Percentiles rank a stretch among this genome's conserved stretches.
Conservation (phyloP, 768 basidiomycete genomes). For the Tulasnella sp. region DNA sequence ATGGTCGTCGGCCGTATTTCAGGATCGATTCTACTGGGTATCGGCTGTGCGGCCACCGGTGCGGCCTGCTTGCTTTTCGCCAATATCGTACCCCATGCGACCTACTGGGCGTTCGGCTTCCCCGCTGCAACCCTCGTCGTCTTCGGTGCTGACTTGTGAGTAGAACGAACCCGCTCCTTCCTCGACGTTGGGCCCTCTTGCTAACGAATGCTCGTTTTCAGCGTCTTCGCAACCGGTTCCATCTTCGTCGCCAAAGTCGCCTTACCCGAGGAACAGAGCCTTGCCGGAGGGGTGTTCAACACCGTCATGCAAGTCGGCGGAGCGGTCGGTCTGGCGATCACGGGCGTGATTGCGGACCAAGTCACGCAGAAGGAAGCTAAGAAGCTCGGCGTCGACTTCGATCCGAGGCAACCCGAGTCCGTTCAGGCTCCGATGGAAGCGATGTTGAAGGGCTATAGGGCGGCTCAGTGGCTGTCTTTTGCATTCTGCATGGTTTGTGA, state of each 20-base stretch:
- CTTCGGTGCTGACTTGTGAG: constrained; percentile 58
- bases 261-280: constrained; percentile 57
- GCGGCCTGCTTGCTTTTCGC: constrained; percentile 56
- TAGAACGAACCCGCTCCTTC: neutral
- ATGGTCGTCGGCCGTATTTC: constrained; percentile 44
- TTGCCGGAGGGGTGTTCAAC: constrained; percentile 66
- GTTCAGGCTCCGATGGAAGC: constrained; percentile 25
- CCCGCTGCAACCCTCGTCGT: constrained; percentile 53
- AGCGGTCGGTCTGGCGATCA: constrained; percentile 56
- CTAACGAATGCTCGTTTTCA: neutral
- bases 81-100: constrained; percentile 40
- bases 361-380: constrained; percentile 30
- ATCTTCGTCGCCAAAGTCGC: constrained; percentile 62
- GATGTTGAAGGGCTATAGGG: constrained; percentile 42
- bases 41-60: constrained; percentile 49
- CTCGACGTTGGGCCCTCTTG: neutral
- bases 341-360: constrained; percentile 58
- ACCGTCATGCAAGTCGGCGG: constrained; percentile 56
- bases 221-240: constrained; percentile 56
- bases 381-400: constrained; percentile 25
- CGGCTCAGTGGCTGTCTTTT: constrained; percentile 54
- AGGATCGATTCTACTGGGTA: constrained; percentile 41
- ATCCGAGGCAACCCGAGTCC: constrained; percentile 22
- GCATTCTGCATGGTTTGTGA: constrained; percentile 50
- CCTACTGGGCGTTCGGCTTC: constrained; percentile 71